Percentiles rank a stretch among this genome's conserved stretches.
Evolutionary conservation across 176 grass and related monocot genomes (phyloP).

Genomic region (Oryza australiensis): DNA sequence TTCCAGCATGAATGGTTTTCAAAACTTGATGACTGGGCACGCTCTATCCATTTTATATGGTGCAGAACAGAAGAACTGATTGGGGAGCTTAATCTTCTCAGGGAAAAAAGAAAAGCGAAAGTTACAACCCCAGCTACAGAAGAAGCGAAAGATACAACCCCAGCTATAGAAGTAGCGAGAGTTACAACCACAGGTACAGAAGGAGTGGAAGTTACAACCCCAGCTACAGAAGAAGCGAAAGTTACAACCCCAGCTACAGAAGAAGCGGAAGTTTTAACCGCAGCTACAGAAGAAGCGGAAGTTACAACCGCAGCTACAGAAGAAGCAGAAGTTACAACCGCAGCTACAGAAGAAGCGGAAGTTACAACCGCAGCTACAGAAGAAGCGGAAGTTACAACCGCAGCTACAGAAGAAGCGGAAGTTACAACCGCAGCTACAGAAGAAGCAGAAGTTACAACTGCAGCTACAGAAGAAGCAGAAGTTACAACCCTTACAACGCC

Average conservation of each 20-base stretch:
- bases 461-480: slow-evolving; percentile 40
- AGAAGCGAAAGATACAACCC: slow-evolving; percentile 16
- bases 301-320: slow-evolving; percentile 31
- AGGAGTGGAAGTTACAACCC: slow-evolving; percentile 29
- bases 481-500: slow-evolving; percentile 23
- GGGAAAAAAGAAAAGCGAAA: slow-evolving; percentile 45
- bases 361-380: slow-evolving; percentile 31
- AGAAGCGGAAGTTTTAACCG: slow-evolving; percentile 35
- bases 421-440: slow-evolving; percentile 30
- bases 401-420: slow-evolving; percentile 45
- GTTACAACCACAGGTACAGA: slow-evolving; percentile 31
- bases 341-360: slow-evolving; percentile 41
- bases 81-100: slow-evolving; percentile 44
- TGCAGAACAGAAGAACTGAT: slow-evolving; percentile 30
- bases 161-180: slow-evolving; percentile 36
- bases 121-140: slow-evolving; percentile 29
- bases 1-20: slow-evolving; percentile 53
- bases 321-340: slow-evolving; percentile 35
- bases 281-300: slow-evolving; percentile 38
- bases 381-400: slow-evolving; percentile 34
- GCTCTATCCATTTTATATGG: background rate
- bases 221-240: slow-evolving; percentile 38
- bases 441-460: slow-evolving; percentile 35
- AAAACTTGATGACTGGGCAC: slow-evolving; percentile 35
- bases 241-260: slow-evolving; percentile 30